Evolutionary conservation across 768 basidiomycete genomes (phyloP), one percentile per base, ranked within the genome.

Genomic region (Lyophyllum decastes): DNA sequence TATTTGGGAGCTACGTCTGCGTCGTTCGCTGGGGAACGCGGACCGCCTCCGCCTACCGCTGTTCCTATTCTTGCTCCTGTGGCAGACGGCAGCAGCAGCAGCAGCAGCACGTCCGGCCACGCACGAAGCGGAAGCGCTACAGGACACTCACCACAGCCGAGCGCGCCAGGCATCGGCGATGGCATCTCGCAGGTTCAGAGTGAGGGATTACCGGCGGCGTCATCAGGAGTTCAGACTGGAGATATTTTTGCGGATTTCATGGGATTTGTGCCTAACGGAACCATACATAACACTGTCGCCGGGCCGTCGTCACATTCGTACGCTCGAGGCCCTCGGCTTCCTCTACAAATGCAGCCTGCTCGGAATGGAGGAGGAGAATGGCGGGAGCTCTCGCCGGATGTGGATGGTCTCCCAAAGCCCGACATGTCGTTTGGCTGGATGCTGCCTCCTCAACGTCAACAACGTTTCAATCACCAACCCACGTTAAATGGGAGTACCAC

Each of bases 1-100:
- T 73, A 76, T 52, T 57, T 76, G 33, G 71, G 69, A n/a, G n/a
- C n/a, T n/a, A n/a, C n/a, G 24, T 11, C 52, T 41, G 52, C 47
- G n/a, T 59, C 60, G 12, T 51, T 56, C 45, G 47, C 50, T 30
- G 62, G 40, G 27, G 34, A 33, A 38, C 40, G 17, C 33, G 27
- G 38, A 49, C 21, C 19, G 33, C 6, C 19, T 12, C 43, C 43
- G 33, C 12, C 58, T 44, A 2, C 35, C 11, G 9, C 34, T 17
- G 6, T 19, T 19, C 6, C 40, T 5, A 17, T n/a, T 19, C 7
- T 17, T n/a, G 30, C 10, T 30, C 30, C 10, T 10, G 30, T n/a
- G 24, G 21, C 22, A n/a, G n/a, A n/a, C 12, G 16, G 45, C 21
- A 26, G 24, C 24, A 46, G 22, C 10, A 24, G 19, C 12, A 24